phyloP scores from a whole-genome alignment of 75 land plant genomes.

The Larix kaempferi region DNA sequence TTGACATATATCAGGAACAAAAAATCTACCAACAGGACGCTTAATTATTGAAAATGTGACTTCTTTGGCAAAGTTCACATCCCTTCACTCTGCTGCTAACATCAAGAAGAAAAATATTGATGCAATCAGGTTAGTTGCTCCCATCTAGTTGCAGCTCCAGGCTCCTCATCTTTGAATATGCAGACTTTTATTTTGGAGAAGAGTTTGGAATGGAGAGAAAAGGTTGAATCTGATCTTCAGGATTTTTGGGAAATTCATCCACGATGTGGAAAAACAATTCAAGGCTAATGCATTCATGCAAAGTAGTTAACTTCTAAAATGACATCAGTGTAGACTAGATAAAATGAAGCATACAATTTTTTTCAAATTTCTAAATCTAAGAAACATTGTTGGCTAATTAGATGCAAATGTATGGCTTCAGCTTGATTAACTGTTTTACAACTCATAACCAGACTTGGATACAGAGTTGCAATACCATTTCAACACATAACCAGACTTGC shows the following conservation, averaged over 20 bases:
- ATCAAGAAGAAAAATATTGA: conserved; percentile 86
- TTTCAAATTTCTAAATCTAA: neutral
- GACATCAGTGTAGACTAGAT: neutral
- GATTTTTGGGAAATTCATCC: neutral
- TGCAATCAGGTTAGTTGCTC: conserved; percentile 57
- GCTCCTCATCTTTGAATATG: neutral
- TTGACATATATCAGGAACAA: no score
- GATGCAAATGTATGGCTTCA: neutral
- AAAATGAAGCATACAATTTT: neutral
- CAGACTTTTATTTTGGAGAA: neutral
- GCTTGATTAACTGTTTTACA: neutral
- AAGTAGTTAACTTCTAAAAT: neutral
- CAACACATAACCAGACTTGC: no score
- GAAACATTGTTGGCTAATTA: neutral
- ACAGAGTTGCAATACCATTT: no score
- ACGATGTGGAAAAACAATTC: neutral
- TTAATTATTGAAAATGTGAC: no score
- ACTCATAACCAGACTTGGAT: no score
- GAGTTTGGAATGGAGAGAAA: conserved; percentile 3
- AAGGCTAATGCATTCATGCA: neutral
- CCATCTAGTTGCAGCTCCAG: neutral
- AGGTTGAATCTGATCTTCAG: neutral
- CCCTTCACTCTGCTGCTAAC: conserved; percentile 75
- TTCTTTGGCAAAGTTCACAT: conserved; percentile 74
- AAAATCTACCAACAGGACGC: no score